Conservation (phyloP, 805 yeast genomes). For the Saturnispora mendoncae region DNA sequence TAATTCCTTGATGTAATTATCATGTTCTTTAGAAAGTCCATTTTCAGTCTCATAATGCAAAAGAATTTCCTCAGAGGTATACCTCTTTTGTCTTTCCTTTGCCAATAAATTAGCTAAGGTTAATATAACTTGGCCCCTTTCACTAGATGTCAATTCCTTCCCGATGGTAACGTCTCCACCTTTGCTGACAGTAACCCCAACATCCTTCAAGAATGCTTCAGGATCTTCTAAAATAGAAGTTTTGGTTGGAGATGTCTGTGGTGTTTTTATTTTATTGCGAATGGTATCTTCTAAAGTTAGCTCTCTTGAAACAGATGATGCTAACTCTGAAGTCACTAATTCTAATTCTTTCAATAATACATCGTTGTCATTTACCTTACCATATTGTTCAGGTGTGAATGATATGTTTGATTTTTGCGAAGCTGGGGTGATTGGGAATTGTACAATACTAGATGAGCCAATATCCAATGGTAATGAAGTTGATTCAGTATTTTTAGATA, state of each 20-base stretch:
- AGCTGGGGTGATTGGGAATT: constrained; percentile 8
- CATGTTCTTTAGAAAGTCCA: constrained; percentile 31
- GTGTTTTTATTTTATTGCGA: constrained; percentile 4
- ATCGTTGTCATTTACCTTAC: constrained; percentile 50
- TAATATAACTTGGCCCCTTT: constrained; percentile 36
- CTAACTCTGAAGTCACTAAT: constrained; percentile 62
- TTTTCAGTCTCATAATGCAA: constrained; percentile 41
- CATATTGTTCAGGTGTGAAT: constrained; percentile 53
- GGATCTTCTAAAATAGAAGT: constrained; percentile 1
- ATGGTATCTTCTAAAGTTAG: constrained; percentile 39
- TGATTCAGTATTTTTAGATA: too few relatives aligned
- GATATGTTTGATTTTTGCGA: constrained; percentile 7
- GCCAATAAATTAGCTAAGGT: constrained; percentile 49
- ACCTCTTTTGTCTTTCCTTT: constrained; percentile 57
- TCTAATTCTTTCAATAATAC: constrained; percentile 55
- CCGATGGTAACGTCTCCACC: constrained; percentile 7
- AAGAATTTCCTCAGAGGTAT: constrained; percentile 64
- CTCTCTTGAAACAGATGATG: constrained; percentile 64
- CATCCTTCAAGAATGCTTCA: background rate
- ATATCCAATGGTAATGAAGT: too few relatives aligned
- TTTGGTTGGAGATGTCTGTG: background rate
- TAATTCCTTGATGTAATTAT: constrained; percentile 43
- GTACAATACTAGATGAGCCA: too few relatives aligned
- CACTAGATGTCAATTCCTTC: constrained; percentile 17
- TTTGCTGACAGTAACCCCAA: constrained; percentile 18